phyloP scores from a whole-genome alignment of 768 basidiomycete genomes.

The Agrocybe praecox region DNA sequence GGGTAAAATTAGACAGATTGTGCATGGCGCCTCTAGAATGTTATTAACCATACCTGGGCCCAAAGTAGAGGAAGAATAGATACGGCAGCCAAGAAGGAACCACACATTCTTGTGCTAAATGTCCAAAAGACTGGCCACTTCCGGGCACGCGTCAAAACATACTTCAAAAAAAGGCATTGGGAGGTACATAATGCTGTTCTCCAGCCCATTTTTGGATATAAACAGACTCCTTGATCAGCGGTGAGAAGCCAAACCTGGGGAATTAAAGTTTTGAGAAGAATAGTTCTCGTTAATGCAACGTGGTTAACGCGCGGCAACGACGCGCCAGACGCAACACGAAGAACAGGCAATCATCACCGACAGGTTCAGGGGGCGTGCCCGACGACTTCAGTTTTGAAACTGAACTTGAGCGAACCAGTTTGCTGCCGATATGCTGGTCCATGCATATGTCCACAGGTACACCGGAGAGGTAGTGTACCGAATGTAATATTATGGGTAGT shows the following conservation, averaged over 20 bases:
- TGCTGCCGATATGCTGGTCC: not conserved
- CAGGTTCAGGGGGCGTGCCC: not conserved
- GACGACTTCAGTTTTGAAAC: not conserved
- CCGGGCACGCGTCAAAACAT: not conserved
- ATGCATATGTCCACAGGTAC: not conserved
- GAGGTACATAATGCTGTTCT: not conserved
- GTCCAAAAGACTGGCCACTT: not conserved
- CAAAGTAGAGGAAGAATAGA: no score
- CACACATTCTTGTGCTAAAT: not conserved
- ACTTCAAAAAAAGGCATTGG: not conserved
- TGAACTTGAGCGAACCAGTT: not conserved
- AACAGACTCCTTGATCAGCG: not conserved
- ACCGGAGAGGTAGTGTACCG: not conserved
- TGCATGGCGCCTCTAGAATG: no score
- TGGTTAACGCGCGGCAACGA: constrained; percentile 2
- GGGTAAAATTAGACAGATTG: no score
- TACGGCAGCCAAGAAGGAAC: no score
- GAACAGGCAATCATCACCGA: no score
- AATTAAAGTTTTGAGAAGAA: not conserved
- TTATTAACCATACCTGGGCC: no score
- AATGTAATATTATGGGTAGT: not conserved
- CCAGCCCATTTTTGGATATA: not conserved
- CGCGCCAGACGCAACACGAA: not conserved
- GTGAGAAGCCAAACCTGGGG: not conserved
- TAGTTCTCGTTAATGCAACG: constrained; percentile 1